phyloP scores from a whole-genome alignment of 139 green algal species.

The Parachlorella kessleri region DNA sequence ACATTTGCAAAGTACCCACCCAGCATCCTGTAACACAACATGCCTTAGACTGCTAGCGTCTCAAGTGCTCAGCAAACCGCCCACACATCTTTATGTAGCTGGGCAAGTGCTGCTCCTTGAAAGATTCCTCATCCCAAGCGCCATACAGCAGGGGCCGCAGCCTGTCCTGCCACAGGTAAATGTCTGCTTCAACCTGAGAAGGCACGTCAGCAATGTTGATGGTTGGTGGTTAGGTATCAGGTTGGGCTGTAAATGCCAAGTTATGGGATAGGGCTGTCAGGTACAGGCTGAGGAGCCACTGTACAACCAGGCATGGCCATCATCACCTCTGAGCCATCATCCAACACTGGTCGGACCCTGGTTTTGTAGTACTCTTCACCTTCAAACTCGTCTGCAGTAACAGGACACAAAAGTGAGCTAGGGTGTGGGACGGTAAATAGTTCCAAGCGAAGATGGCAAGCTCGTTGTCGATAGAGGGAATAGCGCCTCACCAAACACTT shows the following conservation, averaged over 20 bases:
- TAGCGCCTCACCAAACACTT: constrained; percentile 64
- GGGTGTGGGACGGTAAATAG: neutral
- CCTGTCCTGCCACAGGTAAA: constrained; percentile 72
- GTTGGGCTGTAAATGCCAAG: too few relatives aligned
- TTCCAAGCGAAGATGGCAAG: neutral
- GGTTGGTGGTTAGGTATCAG: too few relatives aligned
- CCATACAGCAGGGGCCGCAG: constrained; percentile 46
- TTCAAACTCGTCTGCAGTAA: constrained; percentile 80
- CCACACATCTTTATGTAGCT: constrained; percentile 24
- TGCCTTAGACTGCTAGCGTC: too few relatives aligned
- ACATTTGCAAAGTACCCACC: too few relatives aligned
- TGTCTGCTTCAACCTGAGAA: constrained; percentile 41
- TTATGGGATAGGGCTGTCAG: too few relatives aligned
- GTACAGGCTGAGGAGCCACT: too few relatives aligned
- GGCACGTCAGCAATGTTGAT: too few relatives aligned
- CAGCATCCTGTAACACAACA: too few relatives aligned
- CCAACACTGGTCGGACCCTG: constrained; percentile 28
- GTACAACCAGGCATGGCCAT: too few relatives aligned
- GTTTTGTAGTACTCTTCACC: constrained; percentile 72
- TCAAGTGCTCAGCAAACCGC: neutral
- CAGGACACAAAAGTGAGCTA: neutral
- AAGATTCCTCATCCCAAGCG: constrained; percentile 66
- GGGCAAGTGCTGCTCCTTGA: constrained; percentile 40
- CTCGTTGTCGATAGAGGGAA: neutral
- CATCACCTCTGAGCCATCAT: constrained; percentile 42